phyloP scores from a whole-genome alignment of 768 basidiomycete species.

The Russula lepida region DNA sequence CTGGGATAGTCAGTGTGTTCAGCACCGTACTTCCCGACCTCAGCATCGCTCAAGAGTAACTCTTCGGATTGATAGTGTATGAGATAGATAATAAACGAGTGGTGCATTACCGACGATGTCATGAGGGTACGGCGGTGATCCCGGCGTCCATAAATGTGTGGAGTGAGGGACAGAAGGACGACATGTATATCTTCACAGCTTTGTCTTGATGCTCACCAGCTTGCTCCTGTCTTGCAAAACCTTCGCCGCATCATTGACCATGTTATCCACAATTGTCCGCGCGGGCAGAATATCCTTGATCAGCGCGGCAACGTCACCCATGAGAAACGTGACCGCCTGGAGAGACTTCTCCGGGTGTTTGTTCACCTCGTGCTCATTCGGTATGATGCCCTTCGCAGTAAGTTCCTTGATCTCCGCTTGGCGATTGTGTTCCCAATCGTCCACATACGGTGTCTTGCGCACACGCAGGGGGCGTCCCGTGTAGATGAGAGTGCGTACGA shows the following conservation, averaged over 20 bases:
- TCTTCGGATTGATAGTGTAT: neutral
- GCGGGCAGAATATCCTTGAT: conserved; percentile 76
- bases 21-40: no score
- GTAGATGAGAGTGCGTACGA: conserved; percentile 78
- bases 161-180: neutral
- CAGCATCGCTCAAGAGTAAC: no score
- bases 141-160: neutral
- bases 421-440: conserved; percentile 76
- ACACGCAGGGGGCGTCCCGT: conserved; percentile 87
- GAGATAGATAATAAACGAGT: neutral
- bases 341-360: conserved; percentile 75
- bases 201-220: conserved; percentile 35
- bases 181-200: neutral
- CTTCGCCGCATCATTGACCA: conserved; percentile 54
- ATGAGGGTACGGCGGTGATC: neutral
- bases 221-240: conserved; percentile 37
- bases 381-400: conserved; percentile 77
- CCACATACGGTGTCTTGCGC: conserved; percentile 73
- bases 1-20: neutral
- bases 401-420: conserved; percentile 76
- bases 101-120: neutral
- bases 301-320: conserved; percentile 72
- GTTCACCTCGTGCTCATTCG: conserved; percentile 60
- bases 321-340: conserved; percentile 62
- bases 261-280: conserved; percentile 71